Percentiles rank a stretch among this genome's conserved stretches.
These are phyloP conservation scores for Ophiostoma montium DNA, from an alignment of 2,329 filamentous ascomycete species.

Conservation along the genomic window DNA sequence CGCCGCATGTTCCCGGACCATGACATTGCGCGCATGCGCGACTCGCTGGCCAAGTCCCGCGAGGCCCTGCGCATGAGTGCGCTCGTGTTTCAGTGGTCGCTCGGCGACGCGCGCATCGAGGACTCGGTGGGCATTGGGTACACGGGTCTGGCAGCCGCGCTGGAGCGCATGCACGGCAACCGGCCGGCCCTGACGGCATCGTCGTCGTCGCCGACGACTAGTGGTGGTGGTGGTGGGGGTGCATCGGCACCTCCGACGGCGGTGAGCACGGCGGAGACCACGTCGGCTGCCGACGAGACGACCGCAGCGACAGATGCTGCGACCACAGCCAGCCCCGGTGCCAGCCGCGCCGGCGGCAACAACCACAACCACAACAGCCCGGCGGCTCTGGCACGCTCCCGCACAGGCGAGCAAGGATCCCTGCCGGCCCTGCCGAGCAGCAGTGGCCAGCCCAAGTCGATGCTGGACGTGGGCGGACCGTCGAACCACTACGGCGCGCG, in stretches of 20 bases:
- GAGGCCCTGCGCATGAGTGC: conserved; percentile 51
- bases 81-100: conserved; percentile 50
- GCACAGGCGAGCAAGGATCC: background rate
- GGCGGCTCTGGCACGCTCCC: background rate
- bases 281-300: background rate
- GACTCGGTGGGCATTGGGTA: conserved; percentile 51
- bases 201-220: background rate
- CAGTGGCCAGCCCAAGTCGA: background rate
- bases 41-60: conserved; percentile 40
- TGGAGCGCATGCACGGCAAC: conserved; percentile 34
- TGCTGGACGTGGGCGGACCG: conserved; percentile 6
- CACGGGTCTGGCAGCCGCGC: conserved; percentile 49
- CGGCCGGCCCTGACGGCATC: conserved; percentile 15
- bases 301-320: background rate
- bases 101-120: conserved; percentile 44
- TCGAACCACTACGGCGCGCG: background rate
- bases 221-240: background rate
- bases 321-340: background rate
- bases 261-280: conserved; percentile 2
- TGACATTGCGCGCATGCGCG: conserved; percentile 45
- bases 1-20: conserved; percentile 49
- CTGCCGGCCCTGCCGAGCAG: background rate
- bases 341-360: background rate
- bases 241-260: background rate
- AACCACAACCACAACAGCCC: background rate